A percentile compares a stretch with the other conserved stretches of the same genome.
Evolutionary conservation across 1,284 basidiomycete species (phyloP).

Genomic region (Rhizopogon hawkerae): DNA sequence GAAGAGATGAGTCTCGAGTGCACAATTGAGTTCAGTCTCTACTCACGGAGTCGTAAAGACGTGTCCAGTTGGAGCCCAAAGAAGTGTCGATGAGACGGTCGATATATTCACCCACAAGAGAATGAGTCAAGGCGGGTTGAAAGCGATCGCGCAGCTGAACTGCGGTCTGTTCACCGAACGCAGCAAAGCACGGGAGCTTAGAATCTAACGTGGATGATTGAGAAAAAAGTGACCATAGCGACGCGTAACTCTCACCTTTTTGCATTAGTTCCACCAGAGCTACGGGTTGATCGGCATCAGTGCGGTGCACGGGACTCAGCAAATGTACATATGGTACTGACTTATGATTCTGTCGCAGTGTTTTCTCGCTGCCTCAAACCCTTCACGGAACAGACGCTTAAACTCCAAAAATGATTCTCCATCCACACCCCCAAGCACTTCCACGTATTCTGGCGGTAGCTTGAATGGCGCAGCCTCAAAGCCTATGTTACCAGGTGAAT

Average conservation of each 20-base stretch:
- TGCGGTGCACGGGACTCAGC: not conserved
- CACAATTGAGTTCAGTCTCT: not conserved
- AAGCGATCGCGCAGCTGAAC: conserved; percentile 86
- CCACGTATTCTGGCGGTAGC: conserved; percentile 89
- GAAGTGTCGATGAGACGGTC: conserved; percentile 83
- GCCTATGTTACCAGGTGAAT: conserved; percentile 94
- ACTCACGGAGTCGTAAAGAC: conserved; percentile 83
- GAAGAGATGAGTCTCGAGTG: conserved; percentile 5
- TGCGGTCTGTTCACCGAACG: conserved; percentile 88
- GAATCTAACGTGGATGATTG: conserved; percentile 56
- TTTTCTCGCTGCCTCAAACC: conserved; percentile 90
- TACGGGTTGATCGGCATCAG: conserved; percentile 24
- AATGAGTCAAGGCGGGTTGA: conserved; percentile 83
- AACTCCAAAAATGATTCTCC: conserved; percentile 79
- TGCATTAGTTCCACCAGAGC: conserved; percentile 96
- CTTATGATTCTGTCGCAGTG: conserved; percentile 96
- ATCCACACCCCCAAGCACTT: conserved; percentile 87
- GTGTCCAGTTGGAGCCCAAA: conserved; percentile 86
- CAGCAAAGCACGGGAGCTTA: conserved; percentile 84
- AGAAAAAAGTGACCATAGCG: not conserved
- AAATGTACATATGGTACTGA: conserved; percentile 33
- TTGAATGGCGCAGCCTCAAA: conserved; percentile 99
- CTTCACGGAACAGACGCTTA: conserved; percentile 80
- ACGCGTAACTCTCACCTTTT: conserved; percentile 49
- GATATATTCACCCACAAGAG: conserved; percentile 82